A percentile compares a stretch with the other conserved stretches of the same genome.
phyloP scores from a whole-genome alignment of 345 rosid genomes.

The Moricandia arvensis region DNA sequence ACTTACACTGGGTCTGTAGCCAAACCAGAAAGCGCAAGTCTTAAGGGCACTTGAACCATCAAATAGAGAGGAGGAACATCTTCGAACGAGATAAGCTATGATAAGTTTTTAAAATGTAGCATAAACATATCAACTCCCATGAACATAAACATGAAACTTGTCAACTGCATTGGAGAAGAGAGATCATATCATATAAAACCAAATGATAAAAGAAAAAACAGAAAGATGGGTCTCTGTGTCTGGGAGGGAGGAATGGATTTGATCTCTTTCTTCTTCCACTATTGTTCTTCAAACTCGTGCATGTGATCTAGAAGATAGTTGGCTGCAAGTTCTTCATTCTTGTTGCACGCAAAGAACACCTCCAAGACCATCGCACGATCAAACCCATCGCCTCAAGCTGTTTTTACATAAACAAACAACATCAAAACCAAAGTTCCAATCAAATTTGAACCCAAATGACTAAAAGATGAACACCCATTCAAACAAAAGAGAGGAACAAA shows the following conservation, averaged over 20 bases:
- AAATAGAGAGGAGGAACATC: not conserved
- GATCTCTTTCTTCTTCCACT: slow-evolving; percentile 26
- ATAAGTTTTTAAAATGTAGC: slow-evolving; percentile 25
- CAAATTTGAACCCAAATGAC: not conserved
- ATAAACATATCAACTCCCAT: slow-evolving; percentile 33
- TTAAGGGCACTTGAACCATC: too few relatives aligned
- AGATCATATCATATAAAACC: slow-evolving; percentile 15
- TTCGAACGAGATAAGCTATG: slow-evolving; percentile 34
- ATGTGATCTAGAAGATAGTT: slow-evolving; percentile 92
- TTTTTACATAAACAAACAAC: not conserved
- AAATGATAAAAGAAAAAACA: slow-evolving; percentile 3
- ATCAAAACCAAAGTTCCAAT: not conserved
- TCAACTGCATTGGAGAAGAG: slow-evolving; percentile 28
- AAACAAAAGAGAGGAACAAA: slow-evolving; percentile 30
- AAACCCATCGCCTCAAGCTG: slow-evolving; percentile 93
- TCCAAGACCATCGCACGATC: slow-evolving; percentile 73
- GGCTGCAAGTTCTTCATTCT: slow-evolving; percentile 91
- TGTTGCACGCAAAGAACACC: slow-evolving; percentile 92
- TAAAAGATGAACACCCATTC: too few relatives aligned
- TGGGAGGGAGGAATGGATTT: slow-evolving; percentile 17
- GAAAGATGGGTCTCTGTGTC: slow-evolving; percentile 32
- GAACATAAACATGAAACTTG: slow-evolving; percentile 39
- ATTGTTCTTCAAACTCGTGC: slow-evolving; percentile 83
- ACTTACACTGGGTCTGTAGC: too few relatives aligned
- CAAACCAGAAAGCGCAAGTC: too few relatives aligned